Percentiles rank a stretch among this genome's conserved stretches.
Evolutionary conservation across 2,329 filamentous ascomycete genomes (phyloP).

Genomic region (Penicillium sumatraense): DNA sequence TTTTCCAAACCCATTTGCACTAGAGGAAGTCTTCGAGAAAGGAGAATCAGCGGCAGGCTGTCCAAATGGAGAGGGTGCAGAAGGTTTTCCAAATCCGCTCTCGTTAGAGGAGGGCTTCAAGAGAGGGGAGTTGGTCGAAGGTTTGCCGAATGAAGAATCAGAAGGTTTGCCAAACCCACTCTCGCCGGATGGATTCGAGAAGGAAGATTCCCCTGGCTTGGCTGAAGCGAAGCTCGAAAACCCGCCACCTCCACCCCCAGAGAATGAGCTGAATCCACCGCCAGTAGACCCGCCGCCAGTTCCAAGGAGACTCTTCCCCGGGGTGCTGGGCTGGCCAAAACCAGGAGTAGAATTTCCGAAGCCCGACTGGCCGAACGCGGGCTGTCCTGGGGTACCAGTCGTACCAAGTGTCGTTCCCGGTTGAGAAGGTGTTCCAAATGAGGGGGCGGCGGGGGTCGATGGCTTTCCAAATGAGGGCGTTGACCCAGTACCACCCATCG

Average conservation of each 20-base stretch:
- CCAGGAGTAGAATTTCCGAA: conserved; percentile 30
- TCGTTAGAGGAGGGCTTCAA: conserved; percentile 23
- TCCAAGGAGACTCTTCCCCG: conserved; percentile 32
- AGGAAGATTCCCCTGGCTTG: conserved; percentile 28
- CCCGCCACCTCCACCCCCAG: conserved; percentile 28
- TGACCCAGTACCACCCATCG: conserved; percentile 24
- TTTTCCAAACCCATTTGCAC: conserved; percentile 21
- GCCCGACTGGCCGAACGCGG: conserved; percentile 40
- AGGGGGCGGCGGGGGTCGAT: conserved; percentile 31
- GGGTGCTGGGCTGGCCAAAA: conserved; percentile 39
- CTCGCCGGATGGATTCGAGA: conserved; percentile 21
- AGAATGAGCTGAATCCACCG: conserved; percentile 43
- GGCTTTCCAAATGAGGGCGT: conserved; percentile 36
- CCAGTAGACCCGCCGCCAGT: conserved; percentile 24
- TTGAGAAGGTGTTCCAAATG: conserved; percentile 40
- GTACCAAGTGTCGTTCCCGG: conserved; percentile 11
- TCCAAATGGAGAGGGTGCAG: conserved; percentile 26
- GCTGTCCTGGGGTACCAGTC: conserved; percentile 34
- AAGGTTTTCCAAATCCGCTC: conserved; percentile 9
- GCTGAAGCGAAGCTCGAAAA: conserved; percentile 30
- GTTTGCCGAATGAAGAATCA: conserved; percentile 36
- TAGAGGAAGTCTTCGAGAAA: conserved; percentile 23
- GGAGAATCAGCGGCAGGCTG: conserved; percentile 26
- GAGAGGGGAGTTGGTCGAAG: conserved; percentile 21
- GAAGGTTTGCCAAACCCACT: conserved; percentile 27